Base-by-base conservation (phyloP, 306 rosid species). In the Oxytropis ochrocephala region DNA sequence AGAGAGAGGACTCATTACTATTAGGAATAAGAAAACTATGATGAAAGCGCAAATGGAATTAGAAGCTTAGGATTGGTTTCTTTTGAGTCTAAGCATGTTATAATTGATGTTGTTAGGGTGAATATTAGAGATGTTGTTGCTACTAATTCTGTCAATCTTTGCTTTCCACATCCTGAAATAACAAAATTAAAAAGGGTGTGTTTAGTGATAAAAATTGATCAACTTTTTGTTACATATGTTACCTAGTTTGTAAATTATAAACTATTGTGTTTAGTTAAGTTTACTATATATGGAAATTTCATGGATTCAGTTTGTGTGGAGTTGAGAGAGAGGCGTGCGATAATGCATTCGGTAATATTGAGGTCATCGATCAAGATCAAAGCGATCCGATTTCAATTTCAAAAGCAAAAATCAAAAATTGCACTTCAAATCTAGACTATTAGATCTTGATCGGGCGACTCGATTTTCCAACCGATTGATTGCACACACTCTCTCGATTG, bases 81-180 rank as follows among this genome's bases (percentile, higher is more conserved):
- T 0, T 75, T 56, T 0, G 96, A 89, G 44, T 89, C 89, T 75
- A 89, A 82, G 81, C 90, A 87, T 12, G 97, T 73, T 52, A 87
- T 80, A 10, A 92, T 83, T 50, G 89, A 75, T 19, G 73, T 36
- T 0, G 89, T 79, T 6, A 89, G 55, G 29, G 84, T 73, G 68
- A 92, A 81, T 72, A 89, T 7, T 5, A 85, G 78, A 8, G 54
- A 57, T 0, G 92, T 76, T 1, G 95, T 89, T 33, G 95, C 96
- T 1, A 84, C 80, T 13, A 83, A 41, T 73, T 92, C 90, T 24
- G 86, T 87, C 16, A 89, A 19, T 0, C 85, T 86, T 90, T 39
- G 85, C 91, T 53, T 67, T 91, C 96, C 96, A 91, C 79, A 83
- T 83, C 96, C 83, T 86, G 72, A 39, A 69, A 62, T 13, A 56